Percentiles rank a stretch among this genome's conserved stretches.
Conservation (phyloP, 164 flowering plant species). For the Santalum album region DNA sequence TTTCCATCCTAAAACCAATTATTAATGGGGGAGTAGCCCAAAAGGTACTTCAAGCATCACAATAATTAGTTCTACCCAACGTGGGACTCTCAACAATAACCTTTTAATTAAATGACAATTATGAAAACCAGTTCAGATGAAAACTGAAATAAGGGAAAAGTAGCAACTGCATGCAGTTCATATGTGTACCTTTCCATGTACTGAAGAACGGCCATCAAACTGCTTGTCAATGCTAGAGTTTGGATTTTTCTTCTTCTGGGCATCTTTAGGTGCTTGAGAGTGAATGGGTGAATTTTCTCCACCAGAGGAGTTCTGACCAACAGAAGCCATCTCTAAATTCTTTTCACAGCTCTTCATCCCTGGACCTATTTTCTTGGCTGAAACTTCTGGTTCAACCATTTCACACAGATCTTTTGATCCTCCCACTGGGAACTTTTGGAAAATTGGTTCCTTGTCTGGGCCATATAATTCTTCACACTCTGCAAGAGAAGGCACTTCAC, state of each 20-base stretch:
- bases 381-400: slow-evolving; percentile 10
- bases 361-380: slow-evolving; percentile 12
- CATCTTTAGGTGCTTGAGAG: slow-evolving; percentile 22
- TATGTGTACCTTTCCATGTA: slow-evolving; percentile 71
- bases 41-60: too few relatives aligned
- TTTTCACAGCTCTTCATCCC: slow-evolving; percentile 16
- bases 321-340: slow-evolving; percentile 5
- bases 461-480: slow-evolving; percentile 86
- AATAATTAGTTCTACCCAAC: too few relatives aligned
- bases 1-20: too few relatives aligned
- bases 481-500: slow-evolving; percentile 46
- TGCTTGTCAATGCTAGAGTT: slow-evolving; percentile 18
- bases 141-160: not conserved
- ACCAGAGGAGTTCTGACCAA: slow-evolving; percentile 15
- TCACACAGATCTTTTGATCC: slow-evolving; percentile 13
- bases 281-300: slow-evolving; percentile 25
- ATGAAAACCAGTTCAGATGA: too few relatives aligned
- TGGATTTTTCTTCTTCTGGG: slow-evolving; percentile 23
- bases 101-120: too few relatives aligned
- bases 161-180: not conserved
- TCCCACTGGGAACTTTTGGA: slow-evolving; percentile 21
- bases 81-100: too few relatives aligned
- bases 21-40: too few relatives aligned
- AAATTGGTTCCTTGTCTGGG: slow-evolving; percentile 58
- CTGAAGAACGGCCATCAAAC: slow-evolving; percentile 23